Base-by-base conservation (phyloP, 1,284 basidiomycete genomes). In the Sporisorium sorghi region DNA sequence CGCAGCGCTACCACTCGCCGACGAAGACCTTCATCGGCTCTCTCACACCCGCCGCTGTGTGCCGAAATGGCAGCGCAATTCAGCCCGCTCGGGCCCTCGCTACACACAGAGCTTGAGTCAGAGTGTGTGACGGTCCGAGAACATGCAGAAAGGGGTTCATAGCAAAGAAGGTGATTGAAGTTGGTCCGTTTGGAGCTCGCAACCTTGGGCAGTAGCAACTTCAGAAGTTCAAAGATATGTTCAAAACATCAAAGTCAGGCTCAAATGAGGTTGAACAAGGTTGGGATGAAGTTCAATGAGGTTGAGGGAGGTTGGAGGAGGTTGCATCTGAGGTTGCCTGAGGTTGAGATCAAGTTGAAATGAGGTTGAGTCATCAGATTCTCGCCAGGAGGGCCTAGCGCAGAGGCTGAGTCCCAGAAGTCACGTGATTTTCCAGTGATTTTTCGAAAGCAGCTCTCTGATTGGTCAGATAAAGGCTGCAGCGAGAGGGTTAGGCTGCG, bases 331-430 rank as follows among this genome's bases (percentile, higher is more conserved):
- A 49, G 37, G 32, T 33, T 48, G 33, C 3, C 10, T 35, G 30
- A 46, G n/a, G 35, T 47, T 60, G 43, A 33, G n/a, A 17, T 7
- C 14, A 11, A 15, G 23, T 10, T 43, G 23, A 8, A 28, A 14
- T 46, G 32, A 30, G 26, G 39, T 48, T 26, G 51, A 24, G 26
- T 47, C 17, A 30, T n/a, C 37, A 28, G 19, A 46, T 40, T 40
- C 46, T 46, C 39, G 35, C 58, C 23, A 61, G 51, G 32, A 5
- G 8, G n/a, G 33, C n/a, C 58, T 54, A 32, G 52, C 51, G 7
- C 32, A 32, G 5, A 15, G 15, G 46, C 26, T 15, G 30, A 32
- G 4, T 19, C n/a, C 7, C 5, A 5, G 4, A 2, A 12, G 23
- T 28, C 30, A 12, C 14, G 28, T 35, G 32, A 50, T 35, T 49